Base-by-base conservation (phyloP, 75 land plant genomes). In the Larix kaempferi region DNA sequence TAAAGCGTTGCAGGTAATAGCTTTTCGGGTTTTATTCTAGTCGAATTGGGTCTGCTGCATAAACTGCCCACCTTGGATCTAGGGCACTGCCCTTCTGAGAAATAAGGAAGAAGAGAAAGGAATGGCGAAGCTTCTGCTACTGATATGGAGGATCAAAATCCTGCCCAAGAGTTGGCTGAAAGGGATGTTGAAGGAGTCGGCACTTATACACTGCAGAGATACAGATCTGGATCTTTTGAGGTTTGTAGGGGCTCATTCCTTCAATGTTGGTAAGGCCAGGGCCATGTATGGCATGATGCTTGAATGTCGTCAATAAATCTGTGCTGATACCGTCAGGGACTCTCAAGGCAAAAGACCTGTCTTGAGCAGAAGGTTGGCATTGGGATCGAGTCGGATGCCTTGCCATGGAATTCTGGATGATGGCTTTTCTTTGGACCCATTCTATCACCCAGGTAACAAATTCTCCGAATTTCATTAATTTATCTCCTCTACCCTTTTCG, bases 261-360 rank as follows among this genome's bases (percentile, higher is more conserved):
- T 82, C 23, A 84, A 85, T 69, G 71, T 85, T 49, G 74, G 74
- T 2, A 85, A 85, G 49, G 87, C 87, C n/a, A 82, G 77, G 80
- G 37, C 75, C 27, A 85, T 85, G 85, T 82, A 66, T 27, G 87
- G 82, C 78, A 84, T 84, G 10, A 85, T 85, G 87, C 77, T 85
- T 21, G 81, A 82, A 33, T 85, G 87, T 84, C 72, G 84, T 17
- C 35, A 25, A 62, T 80, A 85, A 75, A 52, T 78, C 23, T 84
- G 84, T 22, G 87, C 81, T n/a, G 87, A 85, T 74, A 59, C 74
- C 59, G 57, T 85, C 49, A 74, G 37, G 75, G 81, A 85, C 33
- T 29, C 33, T 29, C 33, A 29, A 29, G 33, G 33, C 0, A 29
- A 29, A 29, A 29, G 33, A 29, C 0, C 33, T 29, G 1, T 29